Base-by-base conservation (phyloP, 495 filamentous ascomycete genomes). In the Trichoderma asperelloides region DNA sequence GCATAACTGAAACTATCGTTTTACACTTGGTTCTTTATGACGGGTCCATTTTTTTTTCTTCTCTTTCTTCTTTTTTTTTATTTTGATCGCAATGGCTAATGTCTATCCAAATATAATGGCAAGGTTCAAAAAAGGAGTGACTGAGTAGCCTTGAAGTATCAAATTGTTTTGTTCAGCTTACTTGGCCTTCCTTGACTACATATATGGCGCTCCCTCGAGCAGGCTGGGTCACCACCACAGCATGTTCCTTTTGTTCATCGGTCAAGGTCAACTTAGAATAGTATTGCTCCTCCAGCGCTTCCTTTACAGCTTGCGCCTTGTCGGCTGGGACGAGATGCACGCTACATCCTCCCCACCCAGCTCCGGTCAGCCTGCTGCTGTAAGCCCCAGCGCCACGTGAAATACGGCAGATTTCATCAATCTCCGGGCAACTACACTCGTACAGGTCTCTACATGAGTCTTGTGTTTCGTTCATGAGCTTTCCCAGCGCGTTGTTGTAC, bases 341-440 rank as follows among this genome's bases (percentile, higher is more conserved):
- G 57, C 85, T 92, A 76, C 96, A 98, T 15, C 95, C 95, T 69
- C 95, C 95, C 95, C 95, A 98, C 33, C 95, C 95, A 18, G 95
- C 95, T 63, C 95, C 95, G 2, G 95, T 98, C 72, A 98, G 78
- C 11, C 95, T 84, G 70, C 89, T 91, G 25, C 95, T 96, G 77
- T 90, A 94, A 49, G 88, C 85, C 25, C 96, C 95, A 4, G 89
- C 90, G 55, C 78, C 78, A 15, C 87, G 82, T 1, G 95, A 94
- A 70, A 98, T 88, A 33, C 78, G 72, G 74, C 93, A 97, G 47
- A 98, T 84, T 65, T 90, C 83, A 74, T 98, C 96, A 40, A 98
- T 85, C 76, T 98, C 91, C 0, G 89, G 86, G 67, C 92, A 95
- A 71, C 88, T 92, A 79, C 96, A 97, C 69, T 96, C 91, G 73